Conservation (phyloP, 257 asterid genomes). For the Phtheirospermum japonicum region DNA sequence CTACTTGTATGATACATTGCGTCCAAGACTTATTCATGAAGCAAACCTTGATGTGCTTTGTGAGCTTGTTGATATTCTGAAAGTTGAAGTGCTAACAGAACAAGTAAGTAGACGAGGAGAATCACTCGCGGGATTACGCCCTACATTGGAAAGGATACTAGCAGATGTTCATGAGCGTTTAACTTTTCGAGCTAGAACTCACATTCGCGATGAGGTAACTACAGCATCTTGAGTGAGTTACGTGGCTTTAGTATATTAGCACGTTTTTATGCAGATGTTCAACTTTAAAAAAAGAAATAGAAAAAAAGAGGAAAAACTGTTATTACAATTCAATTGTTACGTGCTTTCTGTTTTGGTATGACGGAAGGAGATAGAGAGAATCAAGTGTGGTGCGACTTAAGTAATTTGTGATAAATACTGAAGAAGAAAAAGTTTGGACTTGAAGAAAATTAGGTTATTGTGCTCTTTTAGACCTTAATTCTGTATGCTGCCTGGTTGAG, state of each 20-base stretch:
- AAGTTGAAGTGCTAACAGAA: slow-evolving; percentile 93
- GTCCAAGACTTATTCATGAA: slow-evolving; percentile 96
- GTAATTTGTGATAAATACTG: background rate
- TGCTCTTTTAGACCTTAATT: slow-evolving; percentile 9
- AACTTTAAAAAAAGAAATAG: background rate
- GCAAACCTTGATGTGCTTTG: slow-evolving; percentile 94
- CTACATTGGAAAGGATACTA: slow-evolving; percentile 87
- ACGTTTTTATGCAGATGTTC: slow-evolving; percentile 2
- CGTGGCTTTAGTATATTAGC: slow-evolving; percentile 18
- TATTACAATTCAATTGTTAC: background rate
- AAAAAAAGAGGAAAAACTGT: background rate
- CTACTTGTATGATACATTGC: slow-evolving; percentile 83
- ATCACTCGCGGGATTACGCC: slow-evolving; percentile 83
- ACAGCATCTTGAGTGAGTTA: slow-evolving; percentile 22
- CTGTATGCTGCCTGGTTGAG: slow-evolving; percentile 11
- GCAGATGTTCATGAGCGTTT: slow-evolving; percentile 96
- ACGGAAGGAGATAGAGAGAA: background rate
- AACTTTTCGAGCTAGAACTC: slow-evolving; percentile 96
- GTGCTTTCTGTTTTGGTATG: background rate
- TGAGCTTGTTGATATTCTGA: slow-evolving; percentile 90
- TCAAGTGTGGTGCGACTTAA: background rate
- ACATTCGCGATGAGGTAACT: slow-evolving; percentile 89
- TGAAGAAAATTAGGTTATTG: background rate
- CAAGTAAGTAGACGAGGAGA: slow-evolving; percentile 85
- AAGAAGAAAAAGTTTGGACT: background rate